Evolutionary conservation across 1,139 yeast species (phyloP).

Genomic region (Nakaseomyces kungkrabaensis): DNA sequence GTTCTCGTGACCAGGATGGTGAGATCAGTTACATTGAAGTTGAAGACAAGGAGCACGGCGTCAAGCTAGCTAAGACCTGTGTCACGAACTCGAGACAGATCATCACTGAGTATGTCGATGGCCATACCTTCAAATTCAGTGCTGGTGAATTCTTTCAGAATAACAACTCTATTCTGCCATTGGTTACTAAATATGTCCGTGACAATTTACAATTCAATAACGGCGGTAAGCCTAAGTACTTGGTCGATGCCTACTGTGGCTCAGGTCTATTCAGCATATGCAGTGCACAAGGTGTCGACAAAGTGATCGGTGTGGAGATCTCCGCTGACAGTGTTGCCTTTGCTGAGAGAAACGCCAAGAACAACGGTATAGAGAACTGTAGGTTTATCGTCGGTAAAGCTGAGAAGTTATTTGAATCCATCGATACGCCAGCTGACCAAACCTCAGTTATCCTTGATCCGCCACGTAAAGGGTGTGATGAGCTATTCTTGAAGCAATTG

Average conservation of each 20-base stretch:
- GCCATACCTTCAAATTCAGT: slow-evolving; percentile 69
- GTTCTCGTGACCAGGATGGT: slow-evolving; percentile 36
- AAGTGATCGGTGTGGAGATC: slow-evolving; percentile 89
- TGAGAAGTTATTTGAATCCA: slow-evolving; percentile 72
- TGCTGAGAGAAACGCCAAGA: slow-evolving; percentile 71
- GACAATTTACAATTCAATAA: slow-evolving; percentile 50
- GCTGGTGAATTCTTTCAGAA: slow-evolving; percentile 96
- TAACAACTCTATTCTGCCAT: slow-evolving; percentile 81
- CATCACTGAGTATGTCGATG: slow-evolving; percentile 68
- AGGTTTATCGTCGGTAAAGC: slow-evolving; percentile 87
- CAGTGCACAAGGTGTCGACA: slow-evolving; percentile 67
- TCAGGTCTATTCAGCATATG: slow-evolving; percentile 89
- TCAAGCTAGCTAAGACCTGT: slow-evolving; percentile 32
- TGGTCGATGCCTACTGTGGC: slow-evolving; percentile 97
- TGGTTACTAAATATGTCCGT: slow-evolving; percentile 70
- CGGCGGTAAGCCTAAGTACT: slow-evolving; percentile 36
- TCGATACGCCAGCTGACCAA: slow-evolving; percentile 57
- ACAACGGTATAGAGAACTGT: slow-evolving; percentile 68
- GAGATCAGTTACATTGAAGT: slow-evolving; percentile 28
- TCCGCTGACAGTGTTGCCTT: slow-evolving; percentile 84
- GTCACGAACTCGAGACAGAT: slow-evolving; percentile 66
- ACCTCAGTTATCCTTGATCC: slow-evolving; percentile 94
- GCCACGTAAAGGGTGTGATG: slow-evolving; percentile 95
- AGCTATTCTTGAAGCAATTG: slow-evolving; percentile 72
- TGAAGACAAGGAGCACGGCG: slow-evolving; percentile 19